Evolutionary conservation across 1,139 yeast species (phyloP), one percentile per base, ranked within the genome.

Genomic region (Geotrichum carabidarum): DNA sequence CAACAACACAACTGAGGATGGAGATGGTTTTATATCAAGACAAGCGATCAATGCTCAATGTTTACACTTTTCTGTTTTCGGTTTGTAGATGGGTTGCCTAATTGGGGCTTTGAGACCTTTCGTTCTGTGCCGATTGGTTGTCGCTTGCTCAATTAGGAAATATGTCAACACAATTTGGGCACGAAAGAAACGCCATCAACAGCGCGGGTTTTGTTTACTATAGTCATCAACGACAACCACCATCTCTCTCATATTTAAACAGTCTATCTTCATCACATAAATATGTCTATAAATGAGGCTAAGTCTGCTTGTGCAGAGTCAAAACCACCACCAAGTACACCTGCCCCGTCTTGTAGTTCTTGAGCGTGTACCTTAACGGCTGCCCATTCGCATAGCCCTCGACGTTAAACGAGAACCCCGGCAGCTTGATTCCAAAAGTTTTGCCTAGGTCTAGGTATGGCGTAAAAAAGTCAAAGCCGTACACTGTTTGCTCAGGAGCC

Each of bases 381-480:
- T 71, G 74, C 18, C 68, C 69, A 31, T 70, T 71, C 51, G 77
- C 68, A 58, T 76, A 76, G 45, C 66, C 68, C 51, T 75, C 71
- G 34, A 77, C 71, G 56, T 75, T 72, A 57, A 76, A 58, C 18
- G 68, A 69, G 59, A 72, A 76, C 1, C 79, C 79, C 8, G 81
- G 81, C 52, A 78, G 61, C 47, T 69, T 64, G 38, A 78, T 66
- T 18, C 71, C 71, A 57, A 77, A 71, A 44, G 69, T 63, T 45
- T 68, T 67, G 55, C 74, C 68, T 61, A 78, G 64, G 31, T 75
- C 74, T 17, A 78, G 60, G 53, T 74, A 70, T 2, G 77, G 75
- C 4, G 78, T 77, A 58, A 67, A 69, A 60, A 78, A 78, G 53
- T 76, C 79, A 60, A 77, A 74, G 17, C 64, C 62, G 55, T 75